Evolutionary conservation across 768 basidiomycete genomes (phyloP).

Genomic region (Pisolithus albus): DNA sequence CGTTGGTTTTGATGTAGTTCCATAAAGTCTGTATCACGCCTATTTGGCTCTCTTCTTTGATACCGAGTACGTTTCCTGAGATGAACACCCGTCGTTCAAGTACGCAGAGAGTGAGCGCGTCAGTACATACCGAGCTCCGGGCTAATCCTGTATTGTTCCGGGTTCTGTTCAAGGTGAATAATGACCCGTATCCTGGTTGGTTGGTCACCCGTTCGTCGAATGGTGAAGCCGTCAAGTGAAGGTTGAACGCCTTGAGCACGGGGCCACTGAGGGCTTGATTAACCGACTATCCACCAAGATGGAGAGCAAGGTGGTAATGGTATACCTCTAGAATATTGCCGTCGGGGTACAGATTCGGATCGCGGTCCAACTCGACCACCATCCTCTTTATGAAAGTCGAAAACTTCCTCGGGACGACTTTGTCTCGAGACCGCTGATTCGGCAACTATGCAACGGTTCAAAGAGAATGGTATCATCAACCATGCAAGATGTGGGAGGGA

Average conservation of each 20-base stretch:
- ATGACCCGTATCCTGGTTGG: conserved; percentile 75
- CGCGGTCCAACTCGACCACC: conserved; percentile 83
- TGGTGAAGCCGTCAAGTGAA: conserved; percentile 78
- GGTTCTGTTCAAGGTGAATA: conserved; percentile 80
- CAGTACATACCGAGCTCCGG: conserved; percentile 58
- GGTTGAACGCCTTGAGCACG: conserved; percentile 49
- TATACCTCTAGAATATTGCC: conserved; percentile 84
- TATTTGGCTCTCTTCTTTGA: conserved; percentile 79
- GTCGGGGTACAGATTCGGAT: conserved; percentile 73
- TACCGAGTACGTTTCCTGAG: conserved; percentile 57
- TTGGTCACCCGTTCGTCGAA: conserved; percentile 74
- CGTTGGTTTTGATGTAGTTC: conserved; percentile 86
- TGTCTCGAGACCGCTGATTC: conserved; percentile 60
- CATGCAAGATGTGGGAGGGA: not conserved
- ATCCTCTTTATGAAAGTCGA: conserved; percentile 79
- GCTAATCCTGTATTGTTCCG: conserved; percentile 77
- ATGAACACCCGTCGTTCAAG: conserved; percentile 2
- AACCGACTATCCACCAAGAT: not conserved
- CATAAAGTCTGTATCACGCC: conserved; percentile 80
- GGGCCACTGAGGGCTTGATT: conserved; percentile 46
- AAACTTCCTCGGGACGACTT: conserved; percentile 63
- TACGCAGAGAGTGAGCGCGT: not conserved
- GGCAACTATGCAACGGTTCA: conserved; percentile 34
- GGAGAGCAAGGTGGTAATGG: not conserved
- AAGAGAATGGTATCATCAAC: not conserved